Evolutionary conservation across 208 protist species (phyloP).

Genomic region (Sergeia podlipaevii): DNA sequence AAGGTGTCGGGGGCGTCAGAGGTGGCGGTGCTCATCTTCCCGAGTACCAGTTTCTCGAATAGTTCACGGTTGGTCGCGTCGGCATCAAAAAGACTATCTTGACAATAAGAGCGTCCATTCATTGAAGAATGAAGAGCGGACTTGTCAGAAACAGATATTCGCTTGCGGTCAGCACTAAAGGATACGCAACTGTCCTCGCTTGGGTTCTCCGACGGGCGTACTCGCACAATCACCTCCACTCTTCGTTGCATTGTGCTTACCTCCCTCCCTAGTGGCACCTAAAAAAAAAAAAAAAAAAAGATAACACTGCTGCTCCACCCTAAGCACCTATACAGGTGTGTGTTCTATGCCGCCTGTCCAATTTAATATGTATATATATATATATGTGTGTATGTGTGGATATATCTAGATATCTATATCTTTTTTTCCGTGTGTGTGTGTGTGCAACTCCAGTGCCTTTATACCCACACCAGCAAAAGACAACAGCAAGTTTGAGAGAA

Average conservation of each 20-base stretch:
- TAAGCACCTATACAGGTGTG: too few relatives aligned
- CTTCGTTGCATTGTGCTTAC: constrained; percentile 38
- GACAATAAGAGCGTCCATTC: constrained; percentile 19
- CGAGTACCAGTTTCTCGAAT: constrained; percentile 56
- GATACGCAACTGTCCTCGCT: constrained; percentile 28
- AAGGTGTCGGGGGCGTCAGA: constrained; percentile 67
- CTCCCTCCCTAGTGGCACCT: not conserved
- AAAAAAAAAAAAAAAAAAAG: constrained; percentile 3
- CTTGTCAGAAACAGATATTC: constrained; percentile 20
- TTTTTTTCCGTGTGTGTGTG: not conserved
- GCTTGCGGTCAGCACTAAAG: constrained; percentile 12
- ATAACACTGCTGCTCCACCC: too few relatives aligned
- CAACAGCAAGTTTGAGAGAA: too few relatives aligned
- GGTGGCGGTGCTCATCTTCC: constrained; percentile 45
- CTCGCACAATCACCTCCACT: constrained; percentile 67
- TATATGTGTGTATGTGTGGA: not conserved
- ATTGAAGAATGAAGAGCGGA: constrained; percentile 4
- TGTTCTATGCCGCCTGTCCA: too few relatives aligned
- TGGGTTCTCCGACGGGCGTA: constrained; percentile 26
- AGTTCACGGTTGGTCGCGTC: constrained; percentile 48
- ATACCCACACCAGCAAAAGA: too few relatives aligned
- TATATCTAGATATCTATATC: not conserved
- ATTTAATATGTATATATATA: not conserved
- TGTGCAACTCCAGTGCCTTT: too few relatives aligned
- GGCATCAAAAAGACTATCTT: constrained; percentile 38